Percentiles rank a stretch among this genome's conserved stretches.
Evolutionary conservation across 495 filamentous ascomycete genomes (phyloP).

Genomic region (Penicillium taxi): DNA sequence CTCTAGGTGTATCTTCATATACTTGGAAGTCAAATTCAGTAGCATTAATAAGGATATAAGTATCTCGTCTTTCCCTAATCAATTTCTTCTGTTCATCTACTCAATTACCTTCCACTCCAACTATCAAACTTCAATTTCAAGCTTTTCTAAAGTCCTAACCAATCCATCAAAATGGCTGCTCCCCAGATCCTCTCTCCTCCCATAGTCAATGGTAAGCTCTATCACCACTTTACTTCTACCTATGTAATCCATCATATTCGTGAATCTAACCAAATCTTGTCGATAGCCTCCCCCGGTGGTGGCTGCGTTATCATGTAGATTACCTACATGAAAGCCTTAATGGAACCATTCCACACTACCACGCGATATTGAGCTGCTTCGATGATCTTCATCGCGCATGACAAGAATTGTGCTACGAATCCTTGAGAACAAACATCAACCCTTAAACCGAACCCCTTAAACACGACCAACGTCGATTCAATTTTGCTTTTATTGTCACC

Average conservation of each 20-base stretch:
- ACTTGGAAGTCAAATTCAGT: neutral
- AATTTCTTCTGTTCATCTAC: slow-evolving; percentile 7
- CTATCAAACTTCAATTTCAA: slow-evolving; percentile 16
- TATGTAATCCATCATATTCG: neutral
- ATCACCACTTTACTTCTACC: slow-evolving; percentile 1
- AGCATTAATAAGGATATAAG: slow-evolving; percentile 6
- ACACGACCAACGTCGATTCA: slow-evolving; percentile 9
- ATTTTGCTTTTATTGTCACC: slow-evolving; percentile 5
- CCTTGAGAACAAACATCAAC: slow-evolving; percentile 2
- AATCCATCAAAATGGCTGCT: slow-evolving; percentile 31
- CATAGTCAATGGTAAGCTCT: slow-evolving; percentile 25
- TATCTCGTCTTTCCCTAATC: slow-evolving; percentile 1
- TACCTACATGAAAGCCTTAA: slow-evolving; percentile 8
- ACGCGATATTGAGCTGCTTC: slow-evolving; percentile 2
- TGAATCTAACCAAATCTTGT: slow-evolving; percentile 10
- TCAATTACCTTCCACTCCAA: slow-evolving; percentile 9
- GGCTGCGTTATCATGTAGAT: slow-evolving; percentile 36
- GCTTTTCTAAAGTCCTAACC: slow-evolving; percentile 20
- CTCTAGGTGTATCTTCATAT: neutral
- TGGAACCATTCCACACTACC: slow-evolving; percentile 4
- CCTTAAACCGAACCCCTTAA: slow-evolving; percentile 4
- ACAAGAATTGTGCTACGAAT: neutral
- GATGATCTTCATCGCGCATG: slow-evolving; percentile 2
- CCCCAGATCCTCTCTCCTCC: slow-evolving; percentile 21
- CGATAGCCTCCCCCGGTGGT: slow-evolving; percentile 27